phyloP scores from a whole-genome alignment of 2,329 filamentous ascomycete species.

The Verticillium isaacii region DNA sequence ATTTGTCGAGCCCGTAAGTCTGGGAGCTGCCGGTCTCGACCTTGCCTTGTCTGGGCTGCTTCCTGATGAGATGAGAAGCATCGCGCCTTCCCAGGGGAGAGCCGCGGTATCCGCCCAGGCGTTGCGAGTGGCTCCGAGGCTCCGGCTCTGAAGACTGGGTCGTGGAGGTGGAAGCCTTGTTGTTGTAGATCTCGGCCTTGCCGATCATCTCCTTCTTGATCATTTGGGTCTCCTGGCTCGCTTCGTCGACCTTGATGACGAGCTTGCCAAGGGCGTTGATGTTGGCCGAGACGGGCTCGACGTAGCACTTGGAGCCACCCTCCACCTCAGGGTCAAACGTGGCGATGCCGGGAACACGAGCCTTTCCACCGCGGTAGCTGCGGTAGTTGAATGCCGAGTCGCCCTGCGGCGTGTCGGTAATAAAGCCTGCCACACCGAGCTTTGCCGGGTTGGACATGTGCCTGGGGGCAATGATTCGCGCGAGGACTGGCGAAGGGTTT shows the following conservation, averaged over 20 bases:
- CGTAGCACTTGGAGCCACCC: conserved; percentile 52
- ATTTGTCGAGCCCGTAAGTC: conserved; percentile 1
- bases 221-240: conserved; percentile 30
- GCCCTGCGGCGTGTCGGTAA: conserved; percentile 35
- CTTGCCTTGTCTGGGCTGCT: not conserved
- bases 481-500: conserved; percentile 40
- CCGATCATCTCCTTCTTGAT: conserved; percentile 43
- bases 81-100: not conserved
- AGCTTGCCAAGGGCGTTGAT: conserved; percentile 48
- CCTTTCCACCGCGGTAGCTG: conserved; percentile 5
- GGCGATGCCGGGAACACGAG: conserved; percentile 25
- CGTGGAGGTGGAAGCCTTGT: not conserved
- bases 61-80: not conserved
- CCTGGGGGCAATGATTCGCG: conserved; percentile 46
- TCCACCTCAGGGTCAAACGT: conserved; percentile 39
- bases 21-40: not conserved
- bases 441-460: conserved; percentile 26
- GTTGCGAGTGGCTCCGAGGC: not conserved
- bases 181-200: conserved; percentile 25
- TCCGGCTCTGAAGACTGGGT: not conserved
- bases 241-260: conserved; percentile 35
- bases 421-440: conserved; percentile 52
- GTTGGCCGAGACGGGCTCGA: conserved; percentile 37
- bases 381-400: conserved; percentile 37
- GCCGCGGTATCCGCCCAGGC: not conserved